A percentile compares a stretch with the other conserved stretches of the same genome.
Conservation (phyloP, 139 green algal genomes). For the Picochlorum sp. region DNA sequence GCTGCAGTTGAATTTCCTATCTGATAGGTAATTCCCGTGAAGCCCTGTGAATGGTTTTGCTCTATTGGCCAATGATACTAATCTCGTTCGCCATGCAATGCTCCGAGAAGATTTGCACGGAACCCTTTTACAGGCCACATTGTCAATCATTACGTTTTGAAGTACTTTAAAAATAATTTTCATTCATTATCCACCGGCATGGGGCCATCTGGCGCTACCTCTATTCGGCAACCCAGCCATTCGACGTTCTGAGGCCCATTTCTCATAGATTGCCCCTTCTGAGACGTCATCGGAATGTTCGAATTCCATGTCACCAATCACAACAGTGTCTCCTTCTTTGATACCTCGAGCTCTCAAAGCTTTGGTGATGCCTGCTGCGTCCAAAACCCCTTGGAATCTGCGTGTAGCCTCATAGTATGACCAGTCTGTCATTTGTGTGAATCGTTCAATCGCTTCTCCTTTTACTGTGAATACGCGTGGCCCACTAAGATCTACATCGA, state of each 20-base stretch:
- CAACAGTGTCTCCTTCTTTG: slow-evolving; percentile 66
- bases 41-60: not conserved
- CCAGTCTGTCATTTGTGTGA: slow-evolving; percentile 92
- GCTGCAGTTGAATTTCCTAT: not conserved
- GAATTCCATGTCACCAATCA: slow-evolving; percentile 67
- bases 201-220: slow-evolving; percentile 59
- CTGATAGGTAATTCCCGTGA: not conserved
- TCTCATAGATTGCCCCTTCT: slow-evolving; percentile 56
- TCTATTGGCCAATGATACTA: no score
- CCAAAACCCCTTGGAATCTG: slow-evolving; percentile 57
- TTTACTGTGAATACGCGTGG: slow-evolving; percentile 29
- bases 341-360: slow-evolving; percentile 46
- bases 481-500: slow-evolving; percentile 32
- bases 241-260: slow-evolving; percentile 56
- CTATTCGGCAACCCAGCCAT: slow-evolving; percentile 41
- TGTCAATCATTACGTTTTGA: not conserved
- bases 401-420: slow-evolving; percentile 83
- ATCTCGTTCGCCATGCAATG: not conserved
- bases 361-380: slow-evolving; percentile 53
- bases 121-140: not conserved
- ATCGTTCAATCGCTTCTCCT: slow-evolving; percentile 58
- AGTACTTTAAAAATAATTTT: no score
- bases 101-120: not conserved
- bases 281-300: slow-evolving; percentile 50
- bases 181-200: slow-evolving; percentile 22